phyloP scores from a whole-genome alignment of 371 early-diverging fungal genomes.

The Rhizomucor pusillus region DNA sequence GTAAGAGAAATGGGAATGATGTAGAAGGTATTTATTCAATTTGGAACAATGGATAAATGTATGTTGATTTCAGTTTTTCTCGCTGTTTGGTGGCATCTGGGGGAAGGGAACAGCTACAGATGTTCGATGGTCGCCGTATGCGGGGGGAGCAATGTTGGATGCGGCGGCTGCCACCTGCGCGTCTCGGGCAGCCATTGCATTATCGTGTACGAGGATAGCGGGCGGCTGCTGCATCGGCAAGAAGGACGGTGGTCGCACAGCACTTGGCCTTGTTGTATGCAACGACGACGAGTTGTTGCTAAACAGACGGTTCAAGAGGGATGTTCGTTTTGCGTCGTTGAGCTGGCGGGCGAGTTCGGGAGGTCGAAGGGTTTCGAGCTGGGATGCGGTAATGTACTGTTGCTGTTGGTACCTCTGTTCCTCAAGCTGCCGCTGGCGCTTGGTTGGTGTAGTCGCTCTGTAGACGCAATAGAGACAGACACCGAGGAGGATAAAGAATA shows the following conservation, averaged over 20 bases:
- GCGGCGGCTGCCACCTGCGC: not conserved
- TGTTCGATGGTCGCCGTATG: slow-evolving; percentile 14
- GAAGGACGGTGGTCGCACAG: slow-evolving; percentile 8
- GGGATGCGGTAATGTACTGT: slow-evolving; percentile 19
- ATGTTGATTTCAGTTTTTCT: not conserved
- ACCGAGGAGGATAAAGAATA: slow-evolving; percentile 20
- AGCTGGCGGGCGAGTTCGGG: slow-evolving; percentile 17
- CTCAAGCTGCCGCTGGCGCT: slow-evolving; percentile 6
- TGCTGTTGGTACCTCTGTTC: slow-evolving; percentile 20
- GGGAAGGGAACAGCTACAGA: not conserved
- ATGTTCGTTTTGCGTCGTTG: slow-evolving; percentile 13
- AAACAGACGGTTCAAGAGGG: slow-evolving; percentile 14
- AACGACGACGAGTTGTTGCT: not conserved
- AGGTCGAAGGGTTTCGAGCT: slow-evolving; percentile 19
- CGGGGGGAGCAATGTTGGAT: slow-evolving; percentile 6
- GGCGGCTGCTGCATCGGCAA: slow-evolving; percentile 9
- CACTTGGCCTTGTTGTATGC: not conserved
- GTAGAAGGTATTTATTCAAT: not conserved
- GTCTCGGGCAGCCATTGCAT: not conserved
- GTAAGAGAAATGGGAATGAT: not conserved
- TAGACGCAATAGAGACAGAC: slow-evolving; percentile 14
- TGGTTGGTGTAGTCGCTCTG: slow-evolving; percentile 16
- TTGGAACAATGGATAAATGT: not conserved
- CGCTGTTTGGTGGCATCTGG: not conserved
- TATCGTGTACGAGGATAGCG: slow-evolving; percentile 2